Conservation (phyloP, 768 basidiomycete species). For the Lentinula sp. region DNA sequence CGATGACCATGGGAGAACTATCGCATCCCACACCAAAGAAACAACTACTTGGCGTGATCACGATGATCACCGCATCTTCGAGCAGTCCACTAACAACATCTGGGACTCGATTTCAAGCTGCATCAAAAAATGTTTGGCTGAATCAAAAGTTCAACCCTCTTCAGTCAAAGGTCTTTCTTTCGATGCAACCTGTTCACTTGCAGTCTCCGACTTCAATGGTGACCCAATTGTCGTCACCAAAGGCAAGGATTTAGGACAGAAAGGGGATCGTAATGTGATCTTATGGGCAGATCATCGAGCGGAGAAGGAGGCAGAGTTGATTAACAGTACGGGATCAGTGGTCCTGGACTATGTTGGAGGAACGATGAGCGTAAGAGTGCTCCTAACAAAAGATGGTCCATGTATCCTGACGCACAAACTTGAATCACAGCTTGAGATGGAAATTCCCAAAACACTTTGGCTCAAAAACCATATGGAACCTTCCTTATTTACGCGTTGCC, state of each 20-base stretch:
- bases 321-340: slow-evolving; percentile 78
- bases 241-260: slow-evolving; percentile 54
- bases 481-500: slow-evolving; percentile 63
- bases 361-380: slow-evolving; percentile 79
- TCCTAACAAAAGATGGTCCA: neutral
- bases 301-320: slow-evolving; percentile 82
- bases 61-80: slow-evolving; percentile 87
- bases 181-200: slow-evolving; percentile 95
- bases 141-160: slow-evolving; percentile 47
- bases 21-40: slow-evolving; percentile 74
- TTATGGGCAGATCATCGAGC: slow-evolving; percentile 98
- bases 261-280: slow-evolving; percentile 79
- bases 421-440: slow-evolving; percentile 82
- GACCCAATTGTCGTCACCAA: slow-evolving; percentile 71
- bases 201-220: slow-evolving; percentile 73
- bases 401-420: neutral
- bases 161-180: slow-evolving; percentile 86
- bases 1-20: slow-evolving; percentile 56
- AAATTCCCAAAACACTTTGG: slow-evolving; percentile 97
- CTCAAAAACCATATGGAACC: slow-evolving; percentile 83
- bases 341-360: slow-evolving; percentile 96
- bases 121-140: slow-evolving; percentile 56
- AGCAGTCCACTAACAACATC: slow-evolving; percentile 90
- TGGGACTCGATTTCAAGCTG: slow-evolving; percentile 66
- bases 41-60: slow-evolving; percentile 86